phyloP scores from a whole-genome alignment of 257 asterid species.

The Scutellaria galericulata region DNA sequence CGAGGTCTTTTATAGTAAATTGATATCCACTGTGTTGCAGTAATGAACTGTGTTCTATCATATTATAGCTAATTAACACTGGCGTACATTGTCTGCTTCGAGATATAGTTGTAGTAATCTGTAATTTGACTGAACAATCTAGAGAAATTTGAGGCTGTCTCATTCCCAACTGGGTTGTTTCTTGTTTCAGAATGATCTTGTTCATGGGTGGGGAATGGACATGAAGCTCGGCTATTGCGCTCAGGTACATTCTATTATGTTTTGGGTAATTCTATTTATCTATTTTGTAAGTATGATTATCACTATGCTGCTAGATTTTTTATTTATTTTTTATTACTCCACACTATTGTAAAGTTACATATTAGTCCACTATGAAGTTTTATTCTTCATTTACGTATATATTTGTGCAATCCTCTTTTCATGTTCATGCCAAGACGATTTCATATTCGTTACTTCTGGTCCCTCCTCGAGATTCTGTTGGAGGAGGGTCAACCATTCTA shows the following conservation, averaged over 20 bases:
- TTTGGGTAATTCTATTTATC: background rate
- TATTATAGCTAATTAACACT: background rate
- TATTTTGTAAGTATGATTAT: background rate
- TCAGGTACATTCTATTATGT: conserved; percentile 53
- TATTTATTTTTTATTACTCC: conserved; percentile 3
- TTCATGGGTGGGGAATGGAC: conserved; percentile 99
- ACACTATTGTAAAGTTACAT: conserved; percentile 7
- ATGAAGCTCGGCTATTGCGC: conserved; percentile 95
- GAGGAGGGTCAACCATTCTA: too few relatives aligned
- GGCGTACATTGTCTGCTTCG: conserved; percentile 16
- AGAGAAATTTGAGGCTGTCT: conserved; percentile 24
- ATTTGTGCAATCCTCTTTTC: too few relatives aligned
- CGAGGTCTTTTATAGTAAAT: background rate
- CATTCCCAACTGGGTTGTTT: conserved; percentile 9
- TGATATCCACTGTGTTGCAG: background rate
- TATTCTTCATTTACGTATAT: background rate
- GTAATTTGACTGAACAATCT: background rate
- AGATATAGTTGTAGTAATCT: conserved; percentile 14
- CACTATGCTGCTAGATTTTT: conserved; percentile 6
- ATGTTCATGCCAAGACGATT: too few relatives aligned
- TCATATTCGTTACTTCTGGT: too few relatives aligned
- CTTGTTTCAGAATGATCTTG: conserved; percentile 86
- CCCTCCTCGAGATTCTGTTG: too few relatives aligned
- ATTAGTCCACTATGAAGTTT: conserved; percentile 5
- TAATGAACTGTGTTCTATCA: background rate